Base-by-base conservation (phyloP, 2,329 filamentous ascomycete genomes). In the Dothideomycetes sp. region DNA sequence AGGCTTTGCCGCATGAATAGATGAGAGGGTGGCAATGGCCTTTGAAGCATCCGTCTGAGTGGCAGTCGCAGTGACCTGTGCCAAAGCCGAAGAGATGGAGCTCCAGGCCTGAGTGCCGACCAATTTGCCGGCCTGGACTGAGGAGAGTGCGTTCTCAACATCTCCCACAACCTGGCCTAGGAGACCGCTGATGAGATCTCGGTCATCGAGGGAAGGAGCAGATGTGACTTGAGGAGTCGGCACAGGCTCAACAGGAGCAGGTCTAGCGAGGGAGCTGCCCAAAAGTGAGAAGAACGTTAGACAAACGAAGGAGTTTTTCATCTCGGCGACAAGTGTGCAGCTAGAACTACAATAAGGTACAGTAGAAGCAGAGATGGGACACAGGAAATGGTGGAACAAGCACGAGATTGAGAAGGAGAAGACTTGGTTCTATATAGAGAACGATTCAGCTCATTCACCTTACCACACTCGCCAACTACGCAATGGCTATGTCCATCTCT, bases 11-110 rank as follows among this genome's bases (percentile, higher is more conserved):
- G 49, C 25, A n/a, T 48, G 43, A 12, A 51, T 45, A 12, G 27
- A 37, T 5, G 42, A 40, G 4, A 53, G 43, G 18, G 33, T 38
- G 13, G 20, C 28, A 10, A 41, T 44, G 4, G 53, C 52, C 19
- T 53, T 38, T 13, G 45, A 20, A 16, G 52, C 35, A 27, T 46
- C 49, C 2, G 51, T 50, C n/a, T 54, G 55, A 22, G 46, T 51
- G 2, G 49, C 38, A 5, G 53, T 53, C 11, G 57, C 48, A 12
- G 49, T 46, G n/a, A 51, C 51, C 11, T 48, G 44, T 24, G 40
- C 30, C 16, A 53, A 30, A 15, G 44, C 45, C 12, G 41, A 24
- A 4, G 49, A 40, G 18, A 49, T 32, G 13, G 42, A 28, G 33
- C 22, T 37, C 29, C 27, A 23, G 27, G 33, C 16, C 24, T 25